These are phyloP conservation scores for Torulaspora maleeae DNA, from an alignment of 805 yeast species.

Conservation along the genomic window DNA sequence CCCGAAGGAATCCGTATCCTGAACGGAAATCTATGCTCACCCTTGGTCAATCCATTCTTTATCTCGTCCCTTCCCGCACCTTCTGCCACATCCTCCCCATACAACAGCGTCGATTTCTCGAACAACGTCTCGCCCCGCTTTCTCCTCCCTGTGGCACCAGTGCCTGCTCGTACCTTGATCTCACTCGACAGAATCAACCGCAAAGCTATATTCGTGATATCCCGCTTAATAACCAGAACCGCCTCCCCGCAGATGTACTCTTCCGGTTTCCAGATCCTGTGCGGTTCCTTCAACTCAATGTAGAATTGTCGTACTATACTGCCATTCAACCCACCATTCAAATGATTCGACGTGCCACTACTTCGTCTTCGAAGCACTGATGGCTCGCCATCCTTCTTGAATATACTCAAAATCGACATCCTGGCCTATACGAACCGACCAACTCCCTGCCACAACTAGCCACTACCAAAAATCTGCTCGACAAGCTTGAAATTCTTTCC, in stretches of 20 bases:
- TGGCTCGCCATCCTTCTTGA: constrained; percentile 12
- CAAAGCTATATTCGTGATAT: constrained; percentile 46
- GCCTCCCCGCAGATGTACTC: constrained; percentile 66
- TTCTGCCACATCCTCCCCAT: constrained; percentile 41
- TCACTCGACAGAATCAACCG: constrained; percentile 52
- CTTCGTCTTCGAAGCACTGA: constrained; percentile 22
- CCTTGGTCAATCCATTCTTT: constrained; percentile 55
- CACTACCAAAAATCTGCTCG: not conserved
- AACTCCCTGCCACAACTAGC: not conserved
- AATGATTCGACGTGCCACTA: constrained; percentile 21
- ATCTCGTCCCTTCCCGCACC: constrained; percentile 8
- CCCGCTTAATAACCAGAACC: constrained; percentile 51
- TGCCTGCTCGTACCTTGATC: constrained; percentile 48
- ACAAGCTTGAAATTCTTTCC: not conserved
- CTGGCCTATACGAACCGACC: not conserved
- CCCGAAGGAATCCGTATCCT: constrained; percentile 68
- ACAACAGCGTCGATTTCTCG: constrained; percentile 54
- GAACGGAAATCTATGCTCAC: constrained; percentile 86
- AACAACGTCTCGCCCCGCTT: constrained; percentile 51
- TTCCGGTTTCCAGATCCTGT: constrained; percentile 73
- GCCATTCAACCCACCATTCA: constrained; percentile 8
- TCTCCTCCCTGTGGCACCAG: constrained; percentile 46
- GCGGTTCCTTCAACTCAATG: constrained; percentile 69
- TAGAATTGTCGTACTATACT: constrained; percentile 57
- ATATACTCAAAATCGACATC: constrained; percentile 14